Conservation (phyloP, 2,329 filamentous ascomycete species). For the Rhynchosporium agropyri region DNA sequence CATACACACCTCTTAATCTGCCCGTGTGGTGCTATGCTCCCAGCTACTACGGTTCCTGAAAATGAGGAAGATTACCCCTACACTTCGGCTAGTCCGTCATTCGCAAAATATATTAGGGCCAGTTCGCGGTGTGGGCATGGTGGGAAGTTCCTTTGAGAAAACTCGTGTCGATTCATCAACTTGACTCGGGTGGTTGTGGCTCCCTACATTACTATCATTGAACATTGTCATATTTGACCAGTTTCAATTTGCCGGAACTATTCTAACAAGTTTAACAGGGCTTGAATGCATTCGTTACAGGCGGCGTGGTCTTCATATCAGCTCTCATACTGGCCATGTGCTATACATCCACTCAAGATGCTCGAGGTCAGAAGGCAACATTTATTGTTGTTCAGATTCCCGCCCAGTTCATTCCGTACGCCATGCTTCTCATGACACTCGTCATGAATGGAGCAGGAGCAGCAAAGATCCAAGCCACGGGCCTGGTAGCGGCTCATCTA, state of each 20-base stretch:
- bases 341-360: slow-evolving; percentile 87
- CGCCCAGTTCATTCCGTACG: slow-evolving; percentile 77
- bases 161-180: slow-evolving; percentile 47
- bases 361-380: slow-evolving; percentile 72
- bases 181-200: slow-evolving; percentile 44
- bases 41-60: slow-evolving; percentile 63
- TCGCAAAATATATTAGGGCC: slow-evolving; percentile 54
- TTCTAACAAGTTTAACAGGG: slow-evolving; percentile 46
- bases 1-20: slow-evolving; percentile 60
- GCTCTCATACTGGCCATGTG: slow-evolving; percentile 77
- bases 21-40: slow-evolving; percentile 53
- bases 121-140: slow-evolving; percentile 58
- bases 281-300: slow-evolving; percentile 53
- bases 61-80: slow-evolving; percentile 61
- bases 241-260: slow-evolving; percentile 12
- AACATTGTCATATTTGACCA: slow-evolving; percentile 21
- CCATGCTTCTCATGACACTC: slow-evolving; percentile 75
- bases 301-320: slow-evolving; percentile 54
- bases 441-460: slow-evolving; percentile 62
- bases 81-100: slow-evolving; percentile 54
- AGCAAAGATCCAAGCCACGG: slow-evolving; percentile 68
- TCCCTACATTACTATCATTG: slow-evolving; percentile 42
- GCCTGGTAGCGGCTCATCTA: slow-evolving; percentile 84
- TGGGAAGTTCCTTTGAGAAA: slow-evolving; percentile 57
- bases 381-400: slow-evolving; percentile 86